phyloP scores from a whole-genome alignment of 352 stramenopile genomes.

The Pythium biforme region DNA sequence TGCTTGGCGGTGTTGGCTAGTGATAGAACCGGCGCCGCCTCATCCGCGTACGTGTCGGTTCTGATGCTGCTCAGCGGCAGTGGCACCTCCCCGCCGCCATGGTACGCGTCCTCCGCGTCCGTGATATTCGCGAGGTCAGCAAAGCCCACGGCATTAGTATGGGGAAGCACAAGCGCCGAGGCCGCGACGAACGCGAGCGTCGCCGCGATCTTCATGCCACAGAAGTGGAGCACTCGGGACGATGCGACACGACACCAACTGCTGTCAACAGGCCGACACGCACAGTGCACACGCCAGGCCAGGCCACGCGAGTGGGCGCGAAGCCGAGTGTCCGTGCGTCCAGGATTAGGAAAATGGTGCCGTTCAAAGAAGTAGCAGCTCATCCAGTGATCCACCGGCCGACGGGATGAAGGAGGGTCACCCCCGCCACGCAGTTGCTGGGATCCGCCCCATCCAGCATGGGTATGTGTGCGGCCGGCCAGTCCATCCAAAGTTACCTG shows the following conservation, averaged over 20 bases:
- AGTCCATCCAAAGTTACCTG: too few relatives aligned
- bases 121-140: neutral
- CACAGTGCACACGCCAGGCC: neutral
- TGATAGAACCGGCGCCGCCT: neutral
- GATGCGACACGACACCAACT: slow-evolving; percentile 1
- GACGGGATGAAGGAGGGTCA: neutral
- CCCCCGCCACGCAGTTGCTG: too few relatives aligned
- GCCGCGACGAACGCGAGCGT: neutral
- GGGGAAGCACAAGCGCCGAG: neutral
- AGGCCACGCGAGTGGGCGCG: too few relatives aligned
- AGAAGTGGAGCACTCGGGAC: neutral
- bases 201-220: slow-evolving; percentile 1
- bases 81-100: too few relatives aligned
- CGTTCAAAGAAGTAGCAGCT: too few relatives aligned
- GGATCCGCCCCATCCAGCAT: too few relatives aligned
- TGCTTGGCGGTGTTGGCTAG: too few relatives aligned
- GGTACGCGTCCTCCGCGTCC: neutral
- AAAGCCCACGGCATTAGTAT: neutral
- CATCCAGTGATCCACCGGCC: neutral
- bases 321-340: too few relatives aligned
- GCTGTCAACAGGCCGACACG: too few relatives aligned
- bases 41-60: neutral
- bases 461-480: too few relatives aligned
- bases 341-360: too few relatives aligned
- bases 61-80: too few relatives aligned